Evolutionary conservation across 148 eudicot species (phyloP).

Genomic region (Talinum fruticosum): DNA sequence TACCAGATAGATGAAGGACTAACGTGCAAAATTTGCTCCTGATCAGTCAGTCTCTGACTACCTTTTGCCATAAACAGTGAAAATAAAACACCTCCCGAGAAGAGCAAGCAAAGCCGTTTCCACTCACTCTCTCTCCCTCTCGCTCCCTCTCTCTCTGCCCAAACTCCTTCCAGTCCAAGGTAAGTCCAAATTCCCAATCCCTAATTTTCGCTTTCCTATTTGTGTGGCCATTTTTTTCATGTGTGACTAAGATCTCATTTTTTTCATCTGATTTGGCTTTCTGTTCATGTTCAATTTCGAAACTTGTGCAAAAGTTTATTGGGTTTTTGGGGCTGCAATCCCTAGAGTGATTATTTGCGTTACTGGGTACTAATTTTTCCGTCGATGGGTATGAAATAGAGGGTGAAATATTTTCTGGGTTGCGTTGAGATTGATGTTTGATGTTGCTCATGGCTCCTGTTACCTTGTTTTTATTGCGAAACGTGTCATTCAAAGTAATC

Average conservation of each 20-base stretch:
- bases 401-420: conserved; percentile 5
- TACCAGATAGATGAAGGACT: neutral
- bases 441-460: neutral
- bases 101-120: conserved; percentile 8
- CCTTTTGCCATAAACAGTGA: neutral
- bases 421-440: conserved; percentile 9
- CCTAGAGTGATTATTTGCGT: neutral
- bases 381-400: neutral
- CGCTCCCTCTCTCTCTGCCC: conserved; percentile 1
- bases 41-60: conserved; percentile 1
- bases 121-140: neutral
- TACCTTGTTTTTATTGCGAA: neutral
- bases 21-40: neutral
- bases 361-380: neutral
- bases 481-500: neutral
- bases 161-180: conserved; percentile 43
- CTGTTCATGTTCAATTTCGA: neutral
- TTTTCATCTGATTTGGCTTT: conserved; percentile 1
- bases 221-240: neutral
- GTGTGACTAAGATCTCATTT: conserved; percentile 8
- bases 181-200: conserved; percentile 28
- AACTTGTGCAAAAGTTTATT: neutral
- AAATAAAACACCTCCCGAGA: neutral
- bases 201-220: neutral
- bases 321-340: conserved; percentile 14